A percentile compares a stretch with the other conserved stretches of the same genome.
These are phyloP conservation scores for Suillus paluster DNA, from an alignment of 768 basidiomycete species.

Conservation along the genomic window DNA sequence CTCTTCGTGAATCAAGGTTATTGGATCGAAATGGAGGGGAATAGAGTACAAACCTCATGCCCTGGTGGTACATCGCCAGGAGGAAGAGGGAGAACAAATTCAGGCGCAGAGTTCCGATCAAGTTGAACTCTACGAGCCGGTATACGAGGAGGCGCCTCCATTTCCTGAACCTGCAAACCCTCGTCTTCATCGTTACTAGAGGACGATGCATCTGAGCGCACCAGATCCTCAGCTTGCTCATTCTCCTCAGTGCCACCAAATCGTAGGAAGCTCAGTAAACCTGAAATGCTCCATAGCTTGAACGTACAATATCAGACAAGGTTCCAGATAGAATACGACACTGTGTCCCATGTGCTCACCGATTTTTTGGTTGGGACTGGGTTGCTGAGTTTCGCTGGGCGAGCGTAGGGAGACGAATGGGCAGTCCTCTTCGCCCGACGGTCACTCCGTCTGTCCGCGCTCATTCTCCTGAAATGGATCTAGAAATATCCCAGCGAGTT, in stretches of 20 bases:
- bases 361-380: slow-evolving; percentile 48
- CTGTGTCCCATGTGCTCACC: slow-evolving; percentile 33
- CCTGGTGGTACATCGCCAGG: slow-evolving; percentile 11
- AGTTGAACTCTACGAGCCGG: slow-evolving; percentile 30
- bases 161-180: slow-evolving; percentile 14
- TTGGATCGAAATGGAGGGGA: background rate
- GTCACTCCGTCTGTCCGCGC: slow-evolving; percentile 54
- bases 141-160: slow-evolving; percentile 26
- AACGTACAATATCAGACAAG: slow-evolving; percentile 14
- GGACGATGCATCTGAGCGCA: slow-evolving; percentile 19
- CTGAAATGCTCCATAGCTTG: slow-evolving; percentile 56
- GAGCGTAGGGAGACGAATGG: slow-evolving; percentile 61
- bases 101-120: slow-evolving; percentile 12
- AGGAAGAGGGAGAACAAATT: slow-evolving; percentile 20
- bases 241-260: slow-evolving; percentile 30
- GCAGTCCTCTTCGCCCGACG: slow-evolving; percentile 41
- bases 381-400: slow-evolving; percentile 34
- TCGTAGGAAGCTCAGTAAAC: slow-evolving; percentile 54
- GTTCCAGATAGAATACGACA: slow-evolving; percentile 3
- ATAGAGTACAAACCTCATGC: background rate
- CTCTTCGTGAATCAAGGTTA: background rate
- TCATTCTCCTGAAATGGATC: slow-evolving; percentile 45
- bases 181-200: slow-evolving; percentile 30
- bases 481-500: slow-evolving; percentile 18
- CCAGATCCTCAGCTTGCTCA: slow-evolving; percentile 22